Evolutionary conservation across 2,329 filamentous ascomycete genomes (phyloP), one percentile per base, ranked within the genome.

Genomic region (Epichloe festucae): DNA sequence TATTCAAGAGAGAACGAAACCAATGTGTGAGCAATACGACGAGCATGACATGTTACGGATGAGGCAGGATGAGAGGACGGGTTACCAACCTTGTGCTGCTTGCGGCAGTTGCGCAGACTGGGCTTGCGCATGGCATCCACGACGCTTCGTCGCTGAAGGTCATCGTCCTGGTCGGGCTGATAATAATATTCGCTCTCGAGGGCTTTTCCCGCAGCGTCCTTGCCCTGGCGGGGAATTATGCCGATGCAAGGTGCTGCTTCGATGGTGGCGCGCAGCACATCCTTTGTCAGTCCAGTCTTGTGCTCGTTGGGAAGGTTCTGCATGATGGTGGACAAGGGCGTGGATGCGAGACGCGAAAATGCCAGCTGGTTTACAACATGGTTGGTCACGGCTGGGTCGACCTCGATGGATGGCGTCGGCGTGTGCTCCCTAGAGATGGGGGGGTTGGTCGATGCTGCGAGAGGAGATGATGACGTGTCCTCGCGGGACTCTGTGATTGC

Each of bases 161-260:
- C 89, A 2, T 77, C 73, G 64, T 98, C 93, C 62, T 82, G 77
- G 66, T 97, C 91, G 0, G 90, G 87, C 7, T 96, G 76, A 63
- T 98, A 98, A 70, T 97, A 97, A 67, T 94, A 97, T 67, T 98
- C 90, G 73, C 87, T 94, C 74, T 98, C 91, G 1, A 98, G 78
- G 6, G 84, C 73, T 71, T 96, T 93, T 58, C 93, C 93, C 0
- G 93, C 91, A 5, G 93, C 93, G 64, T 98, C 93, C 68, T 97
- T 98, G 63, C 93, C 93, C 65, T 91, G 84, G 40, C 93, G 84
- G 49, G 78, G 76, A 60, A 98, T 95, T 66, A 93, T 85, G 46
- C 93, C 93, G 56, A 97, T 82, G 63, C 89, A 95, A 8, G 78
- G 68, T 5, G 87, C 86, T 23, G 74, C 72, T 63, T 89, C 85